phyloP scores from a whole-genome alignment of 805 yeast species.

The Spathaspora gorwiae region DNA sequence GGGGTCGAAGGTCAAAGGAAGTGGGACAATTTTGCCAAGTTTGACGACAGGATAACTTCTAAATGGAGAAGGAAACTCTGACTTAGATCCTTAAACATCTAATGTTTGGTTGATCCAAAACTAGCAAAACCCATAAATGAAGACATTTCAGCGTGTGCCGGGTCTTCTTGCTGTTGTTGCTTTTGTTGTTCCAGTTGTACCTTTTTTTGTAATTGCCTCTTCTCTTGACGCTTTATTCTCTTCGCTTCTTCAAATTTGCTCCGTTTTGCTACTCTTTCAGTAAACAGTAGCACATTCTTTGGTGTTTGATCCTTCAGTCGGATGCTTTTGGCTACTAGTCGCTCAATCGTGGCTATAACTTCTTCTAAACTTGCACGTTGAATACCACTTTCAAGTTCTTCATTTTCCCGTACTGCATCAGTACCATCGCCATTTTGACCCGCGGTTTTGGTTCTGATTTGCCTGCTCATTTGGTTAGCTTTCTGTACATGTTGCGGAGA shows the following conservation, averaged over 20 bases:
- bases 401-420: too few species aligned
- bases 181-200: conserved; percentile 7
- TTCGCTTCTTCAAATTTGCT: conserved; percentile 34
- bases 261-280: conserved; percentile 38
- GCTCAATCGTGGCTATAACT: conserved; percentile 26
- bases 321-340: conserved; percentile 18
- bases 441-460: not conserved
- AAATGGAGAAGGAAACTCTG: too few species aligned
- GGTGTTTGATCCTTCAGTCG: conserved; percentile 6
- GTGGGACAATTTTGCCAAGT: too few species aligned
- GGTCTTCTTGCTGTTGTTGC: not conserved
- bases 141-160: conserved; percentile 19
- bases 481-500: conserved; percentile 59
- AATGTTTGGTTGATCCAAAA: conserved; percentile 47
- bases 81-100: not conserved
- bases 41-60: too few species aligned
- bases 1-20: too few species aligned
- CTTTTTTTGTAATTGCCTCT: conserved; percentile 16
- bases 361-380: conserved; percentile 32
- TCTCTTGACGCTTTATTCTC: conserved; percentile 22
- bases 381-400: conserved; percentile 29
- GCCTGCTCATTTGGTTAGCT: conserved; percentile 13
- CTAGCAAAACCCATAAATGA: conserved; percentile 57
- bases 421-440: conserved; percentile 6
- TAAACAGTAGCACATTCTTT: conserved; percentile 24